These are phyloP conservation scores for Lolium rigidum DNA, from an alignment of 176 grass and related monocot species.

Conservation along the genomic window DNA sequence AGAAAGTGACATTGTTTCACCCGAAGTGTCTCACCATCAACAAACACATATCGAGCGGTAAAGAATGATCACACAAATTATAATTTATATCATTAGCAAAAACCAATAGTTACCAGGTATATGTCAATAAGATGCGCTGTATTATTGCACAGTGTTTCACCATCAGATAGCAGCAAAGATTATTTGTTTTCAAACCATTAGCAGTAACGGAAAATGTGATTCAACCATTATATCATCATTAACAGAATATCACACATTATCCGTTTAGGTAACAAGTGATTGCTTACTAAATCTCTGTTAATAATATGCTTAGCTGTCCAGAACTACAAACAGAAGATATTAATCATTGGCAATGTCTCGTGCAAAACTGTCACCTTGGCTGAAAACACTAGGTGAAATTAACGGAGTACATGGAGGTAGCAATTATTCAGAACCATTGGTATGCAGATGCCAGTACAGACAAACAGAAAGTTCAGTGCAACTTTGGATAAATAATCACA, in stretches of 20 bases:
- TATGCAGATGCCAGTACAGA: too few relatives aligned
- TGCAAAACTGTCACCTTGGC: too few relatives aligned
- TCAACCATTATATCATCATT: background rate
- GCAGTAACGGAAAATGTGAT: background rate
- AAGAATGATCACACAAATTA: too few relatives aligned
- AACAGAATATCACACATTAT: background rate
- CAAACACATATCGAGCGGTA: too few relatives aligned
- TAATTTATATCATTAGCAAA: too few relatives aligned
- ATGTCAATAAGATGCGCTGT: background rate
- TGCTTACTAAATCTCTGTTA: background rate
- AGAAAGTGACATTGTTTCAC: too few relatives aligned
- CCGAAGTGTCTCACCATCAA: background rate
- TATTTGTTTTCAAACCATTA: background rate
- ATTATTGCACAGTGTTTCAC: background rate
- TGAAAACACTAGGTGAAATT: too few relatives aligned
- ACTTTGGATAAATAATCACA: background rate
- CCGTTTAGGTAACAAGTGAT: background rate
- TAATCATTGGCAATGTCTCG: background rate
- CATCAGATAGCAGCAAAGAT: background rate
- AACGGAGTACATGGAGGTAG: too few relatives aligned
- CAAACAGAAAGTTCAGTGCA: background rate
- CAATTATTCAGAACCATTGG: too few relatives aligned
- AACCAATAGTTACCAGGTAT: too few relatives aligned
- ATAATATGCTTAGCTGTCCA: background rate
- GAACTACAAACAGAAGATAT: background rate